These are phyloP conservation scores for Amborella trichopoda DNA, from an alignment of 164 flowering plant genomes.

Conservation along the genomic window DNA sequence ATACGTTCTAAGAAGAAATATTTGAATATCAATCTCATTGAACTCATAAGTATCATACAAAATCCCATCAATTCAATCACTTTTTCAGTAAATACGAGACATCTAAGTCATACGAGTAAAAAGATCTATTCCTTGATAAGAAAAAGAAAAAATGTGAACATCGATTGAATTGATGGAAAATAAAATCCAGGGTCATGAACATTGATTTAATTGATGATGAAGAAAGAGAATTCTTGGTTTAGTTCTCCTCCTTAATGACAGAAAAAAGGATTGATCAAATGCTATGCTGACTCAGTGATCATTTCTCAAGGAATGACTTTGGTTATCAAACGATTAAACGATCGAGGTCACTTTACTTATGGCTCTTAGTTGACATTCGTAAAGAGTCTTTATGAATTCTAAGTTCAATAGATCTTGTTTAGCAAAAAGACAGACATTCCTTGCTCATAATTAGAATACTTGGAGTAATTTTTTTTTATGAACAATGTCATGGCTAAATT, in stretches of 20 bases:
- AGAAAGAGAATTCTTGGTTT: not conserved
- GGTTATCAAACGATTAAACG: too few relatives aligned
- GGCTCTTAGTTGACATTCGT: not conserved
- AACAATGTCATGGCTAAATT: too few relatives aligned
- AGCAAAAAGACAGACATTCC: not conserved
- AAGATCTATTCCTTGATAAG: not conserved
- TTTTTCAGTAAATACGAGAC: too few relatives aligned
- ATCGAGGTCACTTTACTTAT: too few relatives aligned
- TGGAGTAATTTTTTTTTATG: too few relatives aligned
- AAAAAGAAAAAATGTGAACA: not conserved
- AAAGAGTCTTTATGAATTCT: not conserved
- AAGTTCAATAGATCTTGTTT: not conserved
- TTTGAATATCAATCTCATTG: not conserved
- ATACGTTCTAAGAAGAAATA: not conserved
- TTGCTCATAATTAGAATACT: not conserved
- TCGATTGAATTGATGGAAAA: not conserved
- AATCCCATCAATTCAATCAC: too few relatives aligned
- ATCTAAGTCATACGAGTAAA: not conserved
- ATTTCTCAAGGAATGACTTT: too few relatives aligned
- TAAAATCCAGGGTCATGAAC: not conserved
- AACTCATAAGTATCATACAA: too few relatives aligned
- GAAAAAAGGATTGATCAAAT: not conserved
- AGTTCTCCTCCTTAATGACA: not conserved
- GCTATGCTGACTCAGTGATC: not conserved
- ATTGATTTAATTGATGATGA: not conserved